Conservation (phyloP, 805 yeast genomes). For the Pichia ethanolica region DNA sequence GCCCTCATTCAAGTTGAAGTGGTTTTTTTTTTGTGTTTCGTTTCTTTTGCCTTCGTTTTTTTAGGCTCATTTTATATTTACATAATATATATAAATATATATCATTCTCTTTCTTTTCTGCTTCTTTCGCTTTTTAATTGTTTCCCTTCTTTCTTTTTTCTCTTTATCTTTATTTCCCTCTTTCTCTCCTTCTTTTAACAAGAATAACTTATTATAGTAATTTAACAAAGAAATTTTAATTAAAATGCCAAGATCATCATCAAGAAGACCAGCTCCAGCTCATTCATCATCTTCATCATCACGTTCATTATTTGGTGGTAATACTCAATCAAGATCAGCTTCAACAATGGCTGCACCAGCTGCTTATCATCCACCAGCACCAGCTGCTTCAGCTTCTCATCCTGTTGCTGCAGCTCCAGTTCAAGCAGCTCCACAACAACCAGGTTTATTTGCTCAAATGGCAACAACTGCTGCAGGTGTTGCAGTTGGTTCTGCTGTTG, state of each 20-base stretch:
- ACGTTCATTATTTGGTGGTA: slow-evolving; percentile 17
- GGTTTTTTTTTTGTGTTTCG: no score
- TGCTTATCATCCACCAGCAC: slow-evolving; percentile 39
- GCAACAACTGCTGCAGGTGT: slow-evolving; percentile 99
- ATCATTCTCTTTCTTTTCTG: no score
- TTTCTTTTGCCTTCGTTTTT: no score
- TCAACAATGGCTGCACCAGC: slow-evolving; percentile 66
- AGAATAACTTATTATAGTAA: no score
- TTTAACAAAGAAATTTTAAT: neutral
- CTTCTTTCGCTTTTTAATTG: no score
- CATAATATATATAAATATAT: no score
- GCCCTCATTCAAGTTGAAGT: no score
- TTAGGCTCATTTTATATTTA: no score
- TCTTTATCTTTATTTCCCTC: no score
- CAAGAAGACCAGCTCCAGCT: slow-evolving; percentile 31
- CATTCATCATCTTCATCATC: slow-evolving; percentile 30
- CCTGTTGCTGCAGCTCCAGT: slow-evolving; percentile 31
- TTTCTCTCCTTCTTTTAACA: no score
- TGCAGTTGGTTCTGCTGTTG: slow-evolving; percentile 95
- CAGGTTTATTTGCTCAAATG: slow-evolving; percentile 95
- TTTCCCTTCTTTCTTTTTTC: no score
- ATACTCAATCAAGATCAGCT: slow-evolving; percentile 55
- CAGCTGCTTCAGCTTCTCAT: slow-evolving; percentile 33
- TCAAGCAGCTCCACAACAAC: slow-evolving; percentile 47
- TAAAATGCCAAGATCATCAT: slow-evolving; percentile 30